Evolutionary conservation across 371 early-diverging fungal genomes (phyloP), one percentile per base, ranked within the genome.

Genomic region (Lichtheimia corymbifera): DNA sequence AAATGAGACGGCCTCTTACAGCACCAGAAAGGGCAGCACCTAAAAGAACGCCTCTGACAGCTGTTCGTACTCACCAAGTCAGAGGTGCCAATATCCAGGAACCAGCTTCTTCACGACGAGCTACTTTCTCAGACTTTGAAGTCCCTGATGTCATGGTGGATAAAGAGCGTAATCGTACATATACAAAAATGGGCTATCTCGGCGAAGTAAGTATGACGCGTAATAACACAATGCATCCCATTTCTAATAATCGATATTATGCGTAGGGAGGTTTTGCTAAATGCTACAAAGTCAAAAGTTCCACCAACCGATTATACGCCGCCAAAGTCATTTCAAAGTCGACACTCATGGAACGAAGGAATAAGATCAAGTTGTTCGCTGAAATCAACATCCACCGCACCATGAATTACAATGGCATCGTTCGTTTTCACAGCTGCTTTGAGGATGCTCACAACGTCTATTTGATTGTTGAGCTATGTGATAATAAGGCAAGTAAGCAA

Each of bases 391-490:
- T 97, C 52, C 97, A 97, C 68, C 80, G 85, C 28, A 66, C 63
- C 0, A 71, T 97, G 67, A 74, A 66, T 15, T 97, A 99, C 79
- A 82, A 79, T 6, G 82, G 91, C 62, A 93, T 99, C 62, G 98
- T 99, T 30, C 84, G 82, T 25, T 95, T 96, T 63, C 70, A 87
- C 53, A 83, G 83, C 41, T 88, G 89, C 60, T 98, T 98, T 79
- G 94, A 97, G 70, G 97, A 97, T 74, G 78, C 78, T 7, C 76
- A 83, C 15, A 92, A 92, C 67, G 93, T 99, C 0, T 98, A 96
- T 75, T 84, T 99, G 64, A 82, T 99, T 17, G 76, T 99, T 65
- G 99, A 99, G 74, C 78, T 97, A 13, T 99, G 99, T 73, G 90
- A 91, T 42, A 93, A 93, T 71, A 85, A 84, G 71, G 96, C 93